Evolutionary conservation across 345 rosid genomes (phyloP).

Genomic region (Populus simonii): DNA sequence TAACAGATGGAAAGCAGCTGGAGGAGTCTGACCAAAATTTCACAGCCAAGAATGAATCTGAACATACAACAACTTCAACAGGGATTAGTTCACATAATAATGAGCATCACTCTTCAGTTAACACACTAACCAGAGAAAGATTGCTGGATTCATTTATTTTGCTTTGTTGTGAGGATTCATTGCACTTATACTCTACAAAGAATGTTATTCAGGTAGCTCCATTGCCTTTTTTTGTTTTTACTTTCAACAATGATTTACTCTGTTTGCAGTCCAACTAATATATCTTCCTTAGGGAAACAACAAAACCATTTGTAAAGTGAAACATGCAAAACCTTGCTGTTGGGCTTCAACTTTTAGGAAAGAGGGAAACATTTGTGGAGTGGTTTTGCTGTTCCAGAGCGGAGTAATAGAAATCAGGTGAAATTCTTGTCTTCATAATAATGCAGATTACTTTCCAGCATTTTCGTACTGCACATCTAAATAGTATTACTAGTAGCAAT

Average conservation of each 20-base stretch:
- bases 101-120: not conserved
- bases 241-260: slow-evolving; percentile 3
- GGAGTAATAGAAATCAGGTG: slow-evolving; percentile 30
- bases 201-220: slow-evolving; percentile 60
- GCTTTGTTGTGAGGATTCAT: slow-evolving; percentile 28
- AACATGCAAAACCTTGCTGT: slow-evolving; percentile 24
- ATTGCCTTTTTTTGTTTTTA: slow-evolving; percentile 8
- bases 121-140: slow-evolving; percentile 5
- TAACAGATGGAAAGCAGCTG: slow-evolving; percentile 1
- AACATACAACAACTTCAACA: not conserved
- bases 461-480: not conserved
- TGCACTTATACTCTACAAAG: slow-evolving; percentile 36
- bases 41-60: slow-evolving; percentile 1
- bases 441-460: too few relatives aligned
- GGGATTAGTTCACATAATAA: not conserved
- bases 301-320: slow-evolving; percentile 28
- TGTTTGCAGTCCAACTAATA: not conserved
- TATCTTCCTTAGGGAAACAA: slow-evolving; percentile 20
- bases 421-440: not conserved
- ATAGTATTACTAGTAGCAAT: not conserved
- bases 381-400: slow-evolving; percentile 19
- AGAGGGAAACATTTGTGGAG: slow-evolving; percentile 19
- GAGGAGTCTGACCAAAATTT: slow-evolving; percentile 8
- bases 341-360: slow-evolving; percentile 22
- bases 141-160: slow-evolving; percentile 19